A percentile compares a stretch with the other conserved stretches of the same genome.
phyloP scores from a whole-genome alignment of 73 alveolate genomes.

The Breviolum minutum region DNA sequence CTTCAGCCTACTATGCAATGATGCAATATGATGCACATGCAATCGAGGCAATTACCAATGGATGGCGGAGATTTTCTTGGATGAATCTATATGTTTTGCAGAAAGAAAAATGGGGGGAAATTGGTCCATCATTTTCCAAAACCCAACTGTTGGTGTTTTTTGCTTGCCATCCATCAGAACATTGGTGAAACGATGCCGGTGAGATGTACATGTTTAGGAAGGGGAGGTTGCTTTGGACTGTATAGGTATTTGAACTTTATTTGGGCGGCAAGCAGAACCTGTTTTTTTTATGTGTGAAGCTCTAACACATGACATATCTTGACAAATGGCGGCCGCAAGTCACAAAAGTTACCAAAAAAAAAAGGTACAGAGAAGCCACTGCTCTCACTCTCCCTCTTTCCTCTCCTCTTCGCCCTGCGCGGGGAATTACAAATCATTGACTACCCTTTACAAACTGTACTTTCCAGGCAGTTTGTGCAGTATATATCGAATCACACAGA shows the following conservation, averaged over 20 bases:
- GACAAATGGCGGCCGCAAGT: no score
- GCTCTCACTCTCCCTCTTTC: slow-evolving; percentile 78
- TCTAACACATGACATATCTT: no score
- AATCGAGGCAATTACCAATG: not conserved
- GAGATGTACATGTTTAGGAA: not conserved
- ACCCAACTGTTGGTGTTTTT: not conserved
- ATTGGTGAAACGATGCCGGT: slow-evolving; percentile 6
- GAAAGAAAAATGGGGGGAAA: not conserved
- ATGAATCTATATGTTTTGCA: not conserved
- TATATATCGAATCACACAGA: no score
- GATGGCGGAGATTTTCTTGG: not conserved
- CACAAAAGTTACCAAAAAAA: not conserved
- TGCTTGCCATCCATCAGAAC: not conserved
- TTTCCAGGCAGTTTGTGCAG: not conserved
- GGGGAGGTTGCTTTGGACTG: no score
- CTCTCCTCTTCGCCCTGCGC: slow-evolving; percentile 46
- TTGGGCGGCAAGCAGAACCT: no score
- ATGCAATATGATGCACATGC: not conserved
- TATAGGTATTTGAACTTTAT: no score
- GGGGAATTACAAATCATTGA: no score
- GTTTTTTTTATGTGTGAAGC: no score
- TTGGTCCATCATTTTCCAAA: no score
- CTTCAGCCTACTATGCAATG: no score
- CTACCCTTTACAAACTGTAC: no score
- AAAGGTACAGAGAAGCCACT: not conserved